A percentile compares a stretch with the other conserved stretches of the same genome.
Evolutionary conservation across 768 basidiomycete species (phyloP).

Genomic region (Suillus ampliporus): DNA sequence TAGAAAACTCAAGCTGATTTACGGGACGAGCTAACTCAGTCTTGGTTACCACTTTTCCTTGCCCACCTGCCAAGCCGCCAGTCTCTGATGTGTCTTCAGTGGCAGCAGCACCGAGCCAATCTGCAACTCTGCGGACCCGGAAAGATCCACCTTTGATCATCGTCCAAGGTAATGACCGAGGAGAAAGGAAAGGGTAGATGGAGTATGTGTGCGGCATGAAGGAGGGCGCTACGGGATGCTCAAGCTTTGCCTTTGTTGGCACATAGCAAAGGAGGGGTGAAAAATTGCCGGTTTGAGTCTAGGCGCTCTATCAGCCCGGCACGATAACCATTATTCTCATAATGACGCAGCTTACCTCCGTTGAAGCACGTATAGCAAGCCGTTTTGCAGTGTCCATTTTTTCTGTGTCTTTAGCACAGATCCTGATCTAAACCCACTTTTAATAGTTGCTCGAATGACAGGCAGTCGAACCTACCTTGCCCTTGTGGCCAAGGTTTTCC

Average conservation of each 20-base stretch:
- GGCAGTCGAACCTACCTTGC: conserved; percentile 44
- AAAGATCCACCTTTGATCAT: conserved; percentile 51
- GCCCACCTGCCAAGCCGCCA: conserved; percentile 45
- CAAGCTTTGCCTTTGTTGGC: conserved; percentile 32
- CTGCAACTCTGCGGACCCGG: conserved; percentile 64
- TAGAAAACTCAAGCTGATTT: not conserved
- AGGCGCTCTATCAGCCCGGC: not conserved
- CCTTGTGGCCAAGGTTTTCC: conserved; percentile 52
- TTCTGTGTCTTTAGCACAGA: conserved; percentile 53
- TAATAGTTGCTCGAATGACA: not conserved
- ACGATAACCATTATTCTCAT: not conserved
- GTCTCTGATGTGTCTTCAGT: conserved; percentile 42
- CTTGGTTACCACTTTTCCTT: conserved; percentile 39
- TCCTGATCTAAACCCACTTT: conserved; percentile 50
- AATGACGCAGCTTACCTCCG: conserved; percentile 48
- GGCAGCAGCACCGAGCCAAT: conserved; percentile 54
- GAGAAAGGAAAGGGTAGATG: conserved; percentile 69
- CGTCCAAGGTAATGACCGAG: conserved; percentile 55
- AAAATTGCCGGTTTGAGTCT: not conserved
- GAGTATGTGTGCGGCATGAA: conserved; percentile 53
- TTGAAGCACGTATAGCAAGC: conserved; percentile 55
- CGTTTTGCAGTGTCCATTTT: conserved; percentile 53
- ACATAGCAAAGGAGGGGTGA: conserved; percentile 35
- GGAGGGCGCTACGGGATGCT: conserved; percentile 29
- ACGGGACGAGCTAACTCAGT: conserved; percentile 39